Base-by-base conservation (phyloP, 176 grass and related monocot genomes). In the Carex littledalei region DNA sequence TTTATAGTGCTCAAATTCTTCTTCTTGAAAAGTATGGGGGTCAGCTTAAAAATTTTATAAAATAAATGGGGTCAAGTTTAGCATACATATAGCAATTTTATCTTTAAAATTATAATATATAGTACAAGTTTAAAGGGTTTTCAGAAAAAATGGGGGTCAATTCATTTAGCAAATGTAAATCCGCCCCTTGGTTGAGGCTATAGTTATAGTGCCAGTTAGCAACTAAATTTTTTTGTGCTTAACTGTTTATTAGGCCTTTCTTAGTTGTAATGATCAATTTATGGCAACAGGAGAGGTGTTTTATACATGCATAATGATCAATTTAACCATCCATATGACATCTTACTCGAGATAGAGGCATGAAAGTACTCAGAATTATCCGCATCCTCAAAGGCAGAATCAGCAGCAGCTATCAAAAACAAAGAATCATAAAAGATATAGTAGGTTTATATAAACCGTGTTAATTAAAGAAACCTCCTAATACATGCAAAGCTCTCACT, bases 331-430 rank as follows among this genome's bases (percentile, higher is more conserved):
- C 31, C 73, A 53, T 55, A 54, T 50, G 20, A 31, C 17, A 88
- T 84, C 95, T 84, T 94, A 98, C 95, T 98, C 83, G 95, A 95
- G 66, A 98, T 86, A 89, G 95, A 98, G 85, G 90, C 95, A 92
- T 98, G 95, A 85, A 98, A 95, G 86, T 98, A 98, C 71, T 98
- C 93, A 5, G 86, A 89, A 69, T 95, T 85, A 81, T 91, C 88
- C 57, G 88, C 61, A 89, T 98, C 95, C 88, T 95, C 95, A 35
- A 92, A 95, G 63, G 93, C 95, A 89, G 95, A 95, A 85, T 94
- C 93, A 86, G 93, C 91, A 89, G 95, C 95, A 90, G 95, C 95
- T 98, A 85, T 63, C 50, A 53, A 50, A 92, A 84, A 63, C 67
- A 91, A 91, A 88, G 85, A 43, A 90, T 54, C 8, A 84, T 47